Base-by-base conservation (phyloP, 169 alveolate species). In the Eimeria sp. region DNA sequence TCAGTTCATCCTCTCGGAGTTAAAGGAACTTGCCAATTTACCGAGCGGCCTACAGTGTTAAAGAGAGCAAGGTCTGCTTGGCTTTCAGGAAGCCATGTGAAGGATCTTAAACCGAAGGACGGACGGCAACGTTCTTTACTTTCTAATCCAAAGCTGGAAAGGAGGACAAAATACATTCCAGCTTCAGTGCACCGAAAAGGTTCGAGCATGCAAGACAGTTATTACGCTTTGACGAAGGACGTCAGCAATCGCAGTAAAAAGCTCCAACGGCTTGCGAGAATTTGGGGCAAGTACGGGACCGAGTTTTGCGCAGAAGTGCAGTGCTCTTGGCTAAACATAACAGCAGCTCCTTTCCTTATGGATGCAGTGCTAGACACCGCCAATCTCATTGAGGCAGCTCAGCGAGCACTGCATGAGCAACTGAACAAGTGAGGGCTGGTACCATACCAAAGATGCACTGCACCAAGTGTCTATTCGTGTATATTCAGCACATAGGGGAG, bases 341-440 rank as follows among this genome's bases (percentile, higher is more conserved):
- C 96, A n/a, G 67, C 80, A 40, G 96, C 96, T 54, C 96, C 96
- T 18, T 75, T 83, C 49, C 87, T 93, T 34, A 54, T 93, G 94
- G 96, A 93, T 58, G 86, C 96, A 27, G 61, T 93, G 43, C 47
- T 93, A 47, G 96, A 93, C 47, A 93, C 96, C n/a, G 78, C 94
- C 14, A 80, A 83, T 25, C 43, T 70, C 54, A 65, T 83, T n/a
- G 96, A 93, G 57, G 89, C 93, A 63, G 93, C 93, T 87, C 93
- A 87, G 22, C 58, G 82, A 40, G 61, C 93, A 20, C 83, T 87
- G 47, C 78, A 87, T 22, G 93, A 58, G 67, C 93, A 87, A 43
- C 43, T 87, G 27, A 61, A 22, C 78, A 58, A 61, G 93, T 87
- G 73, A 57, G 93, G 51, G 47, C 47, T 49, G 34, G 10, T 63